Evolutionary conservation across 108 stramenopile species (phyloP).

Genomic region (Seminavis robusta): DNA sequence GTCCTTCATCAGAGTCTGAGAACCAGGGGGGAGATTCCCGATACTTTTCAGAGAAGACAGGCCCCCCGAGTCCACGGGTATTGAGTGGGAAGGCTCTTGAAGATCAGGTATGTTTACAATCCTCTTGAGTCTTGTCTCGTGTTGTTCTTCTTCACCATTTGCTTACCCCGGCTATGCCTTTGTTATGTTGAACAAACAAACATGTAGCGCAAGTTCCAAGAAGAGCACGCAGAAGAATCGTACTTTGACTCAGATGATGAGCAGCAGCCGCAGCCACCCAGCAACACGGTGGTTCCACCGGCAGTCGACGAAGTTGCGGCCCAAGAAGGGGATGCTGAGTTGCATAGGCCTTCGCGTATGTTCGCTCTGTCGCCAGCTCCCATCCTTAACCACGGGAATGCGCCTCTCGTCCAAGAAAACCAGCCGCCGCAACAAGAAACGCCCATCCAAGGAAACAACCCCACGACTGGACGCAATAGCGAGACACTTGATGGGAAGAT

Average conservation of each 20-base stretch:
- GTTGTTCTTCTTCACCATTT: neutral
- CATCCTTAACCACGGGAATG: constrained; percentile 9
- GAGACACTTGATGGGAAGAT: too few relatives aligned
- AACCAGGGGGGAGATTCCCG: neutral
- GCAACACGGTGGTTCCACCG: neutral
- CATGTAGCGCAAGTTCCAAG: constrained; percentile 68
- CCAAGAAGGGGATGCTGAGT: constrained; percentile 7
- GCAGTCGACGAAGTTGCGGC: constrained; percentile 13
- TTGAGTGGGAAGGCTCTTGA: constrained; percentile 64
- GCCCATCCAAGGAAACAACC: too few relatives aligned
- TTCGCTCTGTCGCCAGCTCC: constrained; percentile 22
- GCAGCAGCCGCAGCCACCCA: neutral
- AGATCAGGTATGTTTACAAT: constrained; percentile 49
- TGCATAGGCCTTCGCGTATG: constrained; percentile 22
- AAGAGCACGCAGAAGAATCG: constrained; percentile 75
- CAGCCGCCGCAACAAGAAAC: too few relatives aligned
- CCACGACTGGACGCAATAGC: too few relatives aligned
- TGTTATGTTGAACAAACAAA: constrained; percentile 24
- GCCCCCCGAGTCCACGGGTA: constrained; percentile 1
- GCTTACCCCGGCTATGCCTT: neutral
- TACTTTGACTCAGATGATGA: constrained; percentile 80
- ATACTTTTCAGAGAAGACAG: neutral
- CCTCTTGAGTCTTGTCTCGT: neutral
- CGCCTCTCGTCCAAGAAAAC: neutral
- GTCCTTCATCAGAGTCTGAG: neutral